phyloP scores from a whole-genome alignment of 2,329 filamentous ascomycete genomes.

The Metarhizium anisopliae region DNA sequence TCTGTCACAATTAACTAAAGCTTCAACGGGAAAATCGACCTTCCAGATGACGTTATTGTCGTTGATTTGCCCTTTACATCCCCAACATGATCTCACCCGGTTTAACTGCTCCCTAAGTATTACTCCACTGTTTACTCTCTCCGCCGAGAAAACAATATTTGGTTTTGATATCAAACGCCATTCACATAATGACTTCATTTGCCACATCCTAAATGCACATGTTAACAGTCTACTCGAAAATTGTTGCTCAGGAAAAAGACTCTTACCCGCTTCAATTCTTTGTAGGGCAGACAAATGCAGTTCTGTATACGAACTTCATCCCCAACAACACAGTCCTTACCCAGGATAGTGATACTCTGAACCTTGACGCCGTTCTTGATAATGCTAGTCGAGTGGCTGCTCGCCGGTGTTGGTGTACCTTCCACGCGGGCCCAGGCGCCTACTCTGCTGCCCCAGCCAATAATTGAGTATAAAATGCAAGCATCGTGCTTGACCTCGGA shows the following conservation, averaged over 20 bases:
- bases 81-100: too few relatives aligned
- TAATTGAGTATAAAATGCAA: constrained; percentile 89
- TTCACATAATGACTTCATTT: constrained; percentile 84
- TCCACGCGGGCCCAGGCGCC: constrained; percentile 98
- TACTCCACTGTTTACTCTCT: too few relatives aligned
- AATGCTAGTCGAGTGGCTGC: constrained; percentile 86
- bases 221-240: constrained; percentile 14
- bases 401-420: constrained; percentile 79
- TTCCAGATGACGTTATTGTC: too few relatives aligned
- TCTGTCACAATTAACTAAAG: too few relatives aligned
- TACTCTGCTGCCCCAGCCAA: constrained; percentile 92
- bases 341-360: constrained; percentile 93
- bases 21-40: too few relatives aligned
- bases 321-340: constrained; percentile 89
- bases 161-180: not conserved
- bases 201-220: constrained; percentile 57
- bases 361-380: constrained; percentile 98
- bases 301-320: constrained; percentile 97
- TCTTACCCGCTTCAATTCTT: constrained; percentile 91
- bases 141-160: too few relatives aligned
- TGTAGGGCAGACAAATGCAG: constrained; percentile 94
- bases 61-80: too few relatives aligned
- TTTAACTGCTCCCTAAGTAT: too few relatives aligned
- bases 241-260: not conserved
- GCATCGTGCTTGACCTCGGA: constrained; percentile 94